These are phyloP conservation scores for Polyplosphaeria fusca DNA, from an alignment of 495 filamentous ascomycete species.

Conservation along the genomic window DNA sequence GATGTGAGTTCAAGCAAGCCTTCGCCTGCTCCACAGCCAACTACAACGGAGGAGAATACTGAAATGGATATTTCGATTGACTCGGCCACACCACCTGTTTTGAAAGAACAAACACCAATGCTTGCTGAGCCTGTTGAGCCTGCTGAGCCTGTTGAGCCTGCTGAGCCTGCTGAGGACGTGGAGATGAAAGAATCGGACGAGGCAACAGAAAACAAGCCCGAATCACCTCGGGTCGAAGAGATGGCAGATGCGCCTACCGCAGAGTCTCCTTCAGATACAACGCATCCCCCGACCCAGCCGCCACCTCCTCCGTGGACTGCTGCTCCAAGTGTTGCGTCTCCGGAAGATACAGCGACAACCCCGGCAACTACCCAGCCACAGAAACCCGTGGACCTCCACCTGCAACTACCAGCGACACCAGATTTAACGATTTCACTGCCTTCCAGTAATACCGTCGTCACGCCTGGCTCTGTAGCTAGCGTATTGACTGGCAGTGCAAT, in stretches of 20 bases:
- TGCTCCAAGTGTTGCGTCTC: slow-evolving; percentile 1
- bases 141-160: slow-evolving; percentile 31
- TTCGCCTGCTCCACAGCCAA: slow-evolving; percentile 3
- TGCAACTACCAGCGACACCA: slow-evolving; percentile 22
- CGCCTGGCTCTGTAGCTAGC: slow-evolving; percentile 25
- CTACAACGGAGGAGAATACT: not conserved
- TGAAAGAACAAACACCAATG: not conserved
- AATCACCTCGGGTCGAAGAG: slow-evolving; percentile 9
- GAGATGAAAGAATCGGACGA: slow-evolving; percentile 37
- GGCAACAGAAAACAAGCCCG: not conserved
- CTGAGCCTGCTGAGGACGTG: slow-evolving; percentile 24
- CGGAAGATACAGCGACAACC: not conserved
- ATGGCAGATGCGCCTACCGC: slow-evolving; percentile 17
- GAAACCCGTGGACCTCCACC: slow-evolving; percentile 23
- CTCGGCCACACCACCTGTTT: not conserved
- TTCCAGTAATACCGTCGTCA: slow-evolving; percentile 46
- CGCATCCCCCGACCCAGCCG: slow-evolving; percentile 33
- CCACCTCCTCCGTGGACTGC: slow-evolving; percentile 33
- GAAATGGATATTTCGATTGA: slow-evolving; percentile 12
- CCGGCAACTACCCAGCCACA: not conserved
- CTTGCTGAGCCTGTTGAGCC: slow-evolving; percentile 32
- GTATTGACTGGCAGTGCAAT: slow-evolving; percentile 31
- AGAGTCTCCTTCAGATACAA: slow-evolving; percentile 5
- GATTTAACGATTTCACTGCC: slow-evolving; percentile 40
- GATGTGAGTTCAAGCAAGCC: slow-evolving; percentile 21